Evolutionary conservation across 768 basidiomycete genomes (phyloP).

Genomic region (Rhizopogon sp.): DNA sequence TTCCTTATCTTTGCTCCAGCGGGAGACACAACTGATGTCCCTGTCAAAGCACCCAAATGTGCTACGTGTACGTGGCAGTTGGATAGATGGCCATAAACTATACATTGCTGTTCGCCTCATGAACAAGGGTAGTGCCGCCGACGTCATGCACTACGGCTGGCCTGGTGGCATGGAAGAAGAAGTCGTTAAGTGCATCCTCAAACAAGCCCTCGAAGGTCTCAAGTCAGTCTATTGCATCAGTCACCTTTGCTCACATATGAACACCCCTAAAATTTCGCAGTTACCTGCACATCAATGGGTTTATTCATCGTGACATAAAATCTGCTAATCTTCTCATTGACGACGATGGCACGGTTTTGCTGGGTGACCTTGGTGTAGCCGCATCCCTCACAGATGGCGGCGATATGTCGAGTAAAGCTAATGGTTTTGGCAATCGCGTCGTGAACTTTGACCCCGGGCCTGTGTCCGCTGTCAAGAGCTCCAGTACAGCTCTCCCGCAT

Average conservation of each 20-base stretch:
- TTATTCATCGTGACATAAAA: constrained; percentile 93
- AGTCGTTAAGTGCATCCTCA: constrained; percentile 78
- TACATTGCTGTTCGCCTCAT: constrained; percentile 86
- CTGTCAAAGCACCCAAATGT: constrained; percentile 92
- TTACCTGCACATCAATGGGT: constrained; percentile 85
- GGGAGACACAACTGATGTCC: constrained; percentile 90
- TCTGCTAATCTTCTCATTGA: constrained; percentile 92
- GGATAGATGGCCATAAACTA: constrained; percentile 81
- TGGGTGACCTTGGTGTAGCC: constrained; percentile 92
- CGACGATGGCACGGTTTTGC: constrained; percentile 82
- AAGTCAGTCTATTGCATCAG: constrained; percentile 50
- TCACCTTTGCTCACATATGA: background rate
- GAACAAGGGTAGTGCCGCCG: constrained; percentile 83
- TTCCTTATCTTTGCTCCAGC: constrained; percentile 67
- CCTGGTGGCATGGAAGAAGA: constrained; percentile 90
- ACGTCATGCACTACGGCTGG: constrained; percentile 82
- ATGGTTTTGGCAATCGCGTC: constrained; percentile 20
- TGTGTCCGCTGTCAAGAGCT: constrained; percentile 9
- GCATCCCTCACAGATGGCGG: constrained; percentile 72
- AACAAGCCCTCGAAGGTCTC: constrained; percentile 83
- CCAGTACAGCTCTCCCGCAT: background rate
- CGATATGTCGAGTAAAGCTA: constrained; percentile 30
- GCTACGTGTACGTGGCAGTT: constrained; percentile 84
- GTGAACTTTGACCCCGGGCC: constrained; percentile 29
- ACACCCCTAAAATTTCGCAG: constrained; percentile 28